Evolutionary conservation across 768 basidiomycete species (phyloP), one percentile per base, ranked within the genome.

Genomic region (Suillus paluster): DNA sequence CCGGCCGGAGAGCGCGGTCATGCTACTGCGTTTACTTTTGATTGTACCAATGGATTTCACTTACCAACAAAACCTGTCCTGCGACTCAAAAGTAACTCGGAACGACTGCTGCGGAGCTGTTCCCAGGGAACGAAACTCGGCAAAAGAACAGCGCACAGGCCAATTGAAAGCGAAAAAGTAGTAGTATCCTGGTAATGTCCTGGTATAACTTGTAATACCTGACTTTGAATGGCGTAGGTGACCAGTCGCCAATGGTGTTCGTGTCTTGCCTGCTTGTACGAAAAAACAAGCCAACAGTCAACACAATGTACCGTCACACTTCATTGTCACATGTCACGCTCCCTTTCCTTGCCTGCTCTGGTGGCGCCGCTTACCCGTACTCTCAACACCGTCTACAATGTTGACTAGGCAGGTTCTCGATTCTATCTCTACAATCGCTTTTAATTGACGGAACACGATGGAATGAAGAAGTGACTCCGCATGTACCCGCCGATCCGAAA

Each of bases 281-380:
- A 53, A 54, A 54, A 54, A 66, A 57, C 54, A 55, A 63, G 49
- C 62, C 54, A 60, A 57, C 56, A 55, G 45, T 55, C 57, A 44
- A 54, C 50, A 56, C 49, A 30, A 58, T 23, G 52, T 53, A 33
- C 17, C 4, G 70, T 71, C 61, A 72, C 71, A 71, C 48, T 56
- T 59, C 17, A 55, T 5, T 61, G 72, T 74, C 70, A 74, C 71
- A 61, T n/a, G 73, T 73, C 73, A 73, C 72, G 66, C 61, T 25
- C 27, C 21, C 23, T 34, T 27, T 30, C 48, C 27, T 30, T 44
- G n/a, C n/a, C 54, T 23, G 42, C 39, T 48, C 38, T 56, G 21
- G 15, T 70, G 69, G 67, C 67, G 67, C 30, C 4, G 30, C 30
- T 30, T 34, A 42, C n/a, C n/a, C n/a, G n/a, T n/a, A n/a, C 36